Conservation (phyloP, 169 alveolate species). For the Cryptosporidium ryanae region DNA sequence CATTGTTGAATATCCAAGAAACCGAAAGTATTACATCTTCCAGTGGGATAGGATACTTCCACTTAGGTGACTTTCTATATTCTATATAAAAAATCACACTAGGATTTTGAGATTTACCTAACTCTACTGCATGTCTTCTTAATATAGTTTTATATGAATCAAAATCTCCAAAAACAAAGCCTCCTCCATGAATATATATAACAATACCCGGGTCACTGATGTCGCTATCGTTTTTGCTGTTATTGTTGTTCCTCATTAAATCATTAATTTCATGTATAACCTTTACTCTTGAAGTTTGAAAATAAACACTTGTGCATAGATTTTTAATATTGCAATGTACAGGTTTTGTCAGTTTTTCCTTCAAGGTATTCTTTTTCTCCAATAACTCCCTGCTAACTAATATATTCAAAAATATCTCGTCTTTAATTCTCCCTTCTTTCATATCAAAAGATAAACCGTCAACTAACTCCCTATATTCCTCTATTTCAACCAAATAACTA, state of each 20-base stretch:
- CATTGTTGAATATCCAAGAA: slow-evolving; percentile 47
- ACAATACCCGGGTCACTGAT: slow-evolving; percentile 35
- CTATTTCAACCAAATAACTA: neutral
- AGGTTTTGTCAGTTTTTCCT: neutral
- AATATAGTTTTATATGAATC: slow-evolving; percentile 10
- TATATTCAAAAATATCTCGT: slow-evolving; percentile 17
- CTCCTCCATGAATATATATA: slow-evolving; percentile 46
- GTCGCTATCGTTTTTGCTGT: neutral
- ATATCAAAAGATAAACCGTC: slow-evolving; percentile 26
- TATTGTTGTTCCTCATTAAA: neutral
- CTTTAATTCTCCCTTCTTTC: neutral
- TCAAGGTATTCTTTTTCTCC: neutral
- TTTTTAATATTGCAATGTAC: slow-evolving; percentile 8
- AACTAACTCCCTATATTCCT: slow-evolving; percentile 8
- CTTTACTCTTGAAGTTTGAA: slow-evolving; percentile 32
- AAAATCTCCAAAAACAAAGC: slow-evolving; percentile 53
- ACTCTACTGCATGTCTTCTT: slow-evolving; percentile 40
- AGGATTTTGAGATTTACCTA: slow-evolving; percentile 25
- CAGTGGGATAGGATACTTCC: slow-evolving; percentile 63
- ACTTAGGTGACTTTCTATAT: slow-evolving; percentile 69
- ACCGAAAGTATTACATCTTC: slow-evolving; percentile 51
- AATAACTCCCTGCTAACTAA: slow-evolving; percentile 30
- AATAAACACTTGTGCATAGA: slow-evolving; percentile 11
- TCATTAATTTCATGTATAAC: neutral
- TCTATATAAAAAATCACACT: slow-evolving; percentile 44